Percentiles rank a stretch among this genome's conserved stretches.
Conservation (phyloP, 2,329 filamentous ascomycete genomes). For the Leptographium procerum region DNA sequence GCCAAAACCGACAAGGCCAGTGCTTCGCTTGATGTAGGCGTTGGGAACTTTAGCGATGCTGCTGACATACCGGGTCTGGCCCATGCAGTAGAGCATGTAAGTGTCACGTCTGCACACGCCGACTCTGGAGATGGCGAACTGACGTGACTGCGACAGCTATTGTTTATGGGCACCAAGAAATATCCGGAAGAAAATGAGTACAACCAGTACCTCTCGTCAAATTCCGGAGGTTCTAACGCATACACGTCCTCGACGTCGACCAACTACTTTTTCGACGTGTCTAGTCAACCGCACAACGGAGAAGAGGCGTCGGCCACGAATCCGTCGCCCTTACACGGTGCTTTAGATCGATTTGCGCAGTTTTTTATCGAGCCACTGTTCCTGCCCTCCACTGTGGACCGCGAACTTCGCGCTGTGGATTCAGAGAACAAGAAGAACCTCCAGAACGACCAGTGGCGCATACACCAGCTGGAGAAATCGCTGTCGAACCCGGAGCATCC, state of each 20-base stretch:
- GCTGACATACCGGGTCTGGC: slow-evolving; percentile 89
- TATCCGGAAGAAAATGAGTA: slow-evolving; percentile 95
- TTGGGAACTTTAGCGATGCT: slow-evolving; percentile 89
- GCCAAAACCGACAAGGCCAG: slow-evolving; percentile 93
- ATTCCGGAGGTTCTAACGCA: slow-evolving; percentile 88
- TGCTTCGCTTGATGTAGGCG: slow-evolving; percentile 88
- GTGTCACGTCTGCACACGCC: slow-evolving; percentile 6
- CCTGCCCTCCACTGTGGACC: slow-evolving; percentile 70
- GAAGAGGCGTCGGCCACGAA: slow-evolving; percentile 43
- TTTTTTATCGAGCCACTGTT: slow-evolving; percentile 89
- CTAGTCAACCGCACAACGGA: slow-evolving; percentile 60
- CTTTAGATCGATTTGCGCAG: slow-evolving; percentile 82
- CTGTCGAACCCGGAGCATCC: slow-evolving; percentile 81
- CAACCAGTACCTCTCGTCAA: slow-evolving; percentile 78
- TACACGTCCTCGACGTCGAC: slow-evolving; percentile 90
- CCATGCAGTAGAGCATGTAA: slow-evolving; percentile 84
- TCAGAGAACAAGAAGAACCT: slow-evolving; percentile 98
- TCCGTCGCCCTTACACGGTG: slow-evolving; percentile 58
- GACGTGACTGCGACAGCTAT: slow-evolving; percentile 37
- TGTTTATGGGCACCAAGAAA: slow-evolving; percentile 99
- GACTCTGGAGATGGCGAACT: not conserved
- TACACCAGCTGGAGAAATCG: slow-evolving; percentile 79
- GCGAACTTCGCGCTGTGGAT: slow-evolving; percentile 80
- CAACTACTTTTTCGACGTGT: slow-evolving; percentile 96
- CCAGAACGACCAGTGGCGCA: slow-evolving; percentile 78